Base-by-base conservation (phyloP, 257 asterid species). In the Verbena officinalis region DNA sequence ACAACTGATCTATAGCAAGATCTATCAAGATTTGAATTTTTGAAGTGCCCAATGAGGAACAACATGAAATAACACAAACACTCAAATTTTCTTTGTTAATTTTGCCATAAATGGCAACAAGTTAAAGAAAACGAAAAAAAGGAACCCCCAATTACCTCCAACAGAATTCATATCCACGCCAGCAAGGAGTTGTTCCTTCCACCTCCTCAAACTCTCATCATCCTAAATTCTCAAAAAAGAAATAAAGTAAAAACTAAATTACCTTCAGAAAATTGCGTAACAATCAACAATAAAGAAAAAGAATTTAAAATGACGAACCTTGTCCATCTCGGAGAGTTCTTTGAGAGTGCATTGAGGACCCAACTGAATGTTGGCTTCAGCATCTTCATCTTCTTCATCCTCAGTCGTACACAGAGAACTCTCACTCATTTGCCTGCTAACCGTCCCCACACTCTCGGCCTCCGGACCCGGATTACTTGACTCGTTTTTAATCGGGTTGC, bases 131-230 rank as follows among this genome's bases (percentile, higher is more conserved):
- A 14, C 4, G 52, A 55, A 61, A 40, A 0, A 9, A 30, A 30
- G 7, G 4, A 30, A 30, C 3, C 4, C n/a, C n/a, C 40, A 4
- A 55, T 68, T 71, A 91, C 98, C 98, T 84, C 95, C 96, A 75
- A 81, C 98, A 68, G 98, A 72, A 40, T 80, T 74, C 17, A 91
- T 75, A 65, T 91, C 97, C 74, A 91, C 95, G 59, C 94, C 83
- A 42, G 96, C 98, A 39, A 91, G 91, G 75, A 91, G 96, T 22
- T 91, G 98, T n/a, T 91, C 98, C 82, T 91, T 91, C 98, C 98
- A 91, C 77, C 95, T 91, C 74, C 95, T 86, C 83, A 91, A 82
- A 62, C 98, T 91, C 87, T 91, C 96, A 72, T 91, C 98, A 74
- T 88, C 96, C 98, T 91, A 73, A 51, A 62, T 53, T 49, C 64